Conservation (phyloP, 371 early-diverging fungal genomes). For the Funneliformis caledonium region DNA sequence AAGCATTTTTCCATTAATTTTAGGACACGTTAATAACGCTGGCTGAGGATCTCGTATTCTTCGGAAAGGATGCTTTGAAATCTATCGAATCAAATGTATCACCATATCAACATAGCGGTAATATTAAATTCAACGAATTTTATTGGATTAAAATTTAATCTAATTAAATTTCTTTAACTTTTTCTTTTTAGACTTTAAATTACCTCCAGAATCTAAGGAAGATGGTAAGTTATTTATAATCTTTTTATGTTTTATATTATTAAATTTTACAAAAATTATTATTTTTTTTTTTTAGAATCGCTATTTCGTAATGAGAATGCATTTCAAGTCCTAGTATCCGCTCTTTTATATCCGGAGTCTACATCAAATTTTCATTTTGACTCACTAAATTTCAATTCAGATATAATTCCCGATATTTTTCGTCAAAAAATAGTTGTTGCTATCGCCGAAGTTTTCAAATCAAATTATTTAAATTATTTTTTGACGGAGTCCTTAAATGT, state of each 20-base stretch:
- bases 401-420: conserved; percentile 21
- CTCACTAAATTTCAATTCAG: not conserved
- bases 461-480: conserved; percentile 35
- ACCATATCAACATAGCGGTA: conserved; percentile 65
- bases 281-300: not conserved
- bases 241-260: not conserved
- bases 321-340: conserved; percentile 28
- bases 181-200: conserved; percentile 45
- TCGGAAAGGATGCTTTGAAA: conserved; percentile 54
- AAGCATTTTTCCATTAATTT: conserved; percentile 2
- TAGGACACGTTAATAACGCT: conserved; percentile 55
- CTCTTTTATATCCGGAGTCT: conserved; percentile 24
- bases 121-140: not conserved
- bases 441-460: conserved; percentile 32
- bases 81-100: conserved; percentile 57
- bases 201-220: conserved; percentile 49
- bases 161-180: conserved; percentile 17
- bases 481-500: conserved; percentile 43
- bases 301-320: conserved; percentile 35
- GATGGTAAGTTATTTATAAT: conserved; percentile 42
- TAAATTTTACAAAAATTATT: not conserved
- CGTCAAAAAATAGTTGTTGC: conserved; percentile 30
- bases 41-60: conserved; percentile 54
- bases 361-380: conserved; percentile 8
- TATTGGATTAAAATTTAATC: conserved; percentile 38